Percentiles rank a stretch among this genome's conserved stretches.
Conservation (phyloP, 1,139 yeast genomes). For the Yamadazyma epiphylla region DNA sequence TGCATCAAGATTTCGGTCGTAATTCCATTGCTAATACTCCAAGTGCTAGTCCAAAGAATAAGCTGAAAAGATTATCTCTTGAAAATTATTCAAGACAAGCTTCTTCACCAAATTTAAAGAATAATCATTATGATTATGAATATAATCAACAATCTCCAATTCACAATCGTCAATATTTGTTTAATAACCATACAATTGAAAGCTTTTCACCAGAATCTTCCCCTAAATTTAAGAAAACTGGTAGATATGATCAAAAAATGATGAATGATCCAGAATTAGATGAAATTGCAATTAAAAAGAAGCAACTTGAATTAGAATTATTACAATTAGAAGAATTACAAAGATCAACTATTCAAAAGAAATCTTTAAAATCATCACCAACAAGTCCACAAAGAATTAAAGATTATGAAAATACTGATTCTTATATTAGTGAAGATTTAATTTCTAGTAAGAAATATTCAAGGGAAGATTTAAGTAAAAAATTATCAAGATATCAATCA, state of each 20-base stretch:
- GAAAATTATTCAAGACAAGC: conserved; percentile 14
- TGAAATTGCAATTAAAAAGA: conserved; percentile 31
- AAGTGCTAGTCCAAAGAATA: conserved; percentile 9
- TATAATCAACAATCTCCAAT: conserved; percentile 4
- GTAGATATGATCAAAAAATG: conserved; percentile 1
- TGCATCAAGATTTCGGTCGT: conserved; percentile 16
- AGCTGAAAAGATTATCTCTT: conserved; percentile 1
- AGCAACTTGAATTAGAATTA: conserved; percentile 39
- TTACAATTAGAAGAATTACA: conserved; percentile 37
- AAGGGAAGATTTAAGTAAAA: conserved; percentile 36
- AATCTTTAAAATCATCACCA: conserved; percentile 5
- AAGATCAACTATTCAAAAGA: conserved; percentile 20
- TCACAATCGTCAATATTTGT: conserved; percentile 3
- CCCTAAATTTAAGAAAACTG: conserved; percentile 12
- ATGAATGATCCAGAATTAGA: conserved; percentile 16
- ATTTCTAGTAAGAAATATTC: conserved; percentile 32
- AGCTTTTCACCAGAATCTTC: conserved; percentile 24
- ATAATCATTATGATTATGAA: conserved; percentile 2
- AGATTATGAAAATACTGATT: conserved; percentile 20
- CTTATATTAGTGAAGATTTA: conserved; percentile 36
- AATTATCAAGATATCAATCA: conserved; percentile 23
- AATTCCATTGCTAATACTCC: conserved; percentile 12
- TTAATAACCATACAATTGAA: conserved; percentile 24
- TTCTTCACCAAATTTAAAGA: conserved; percentile 14
- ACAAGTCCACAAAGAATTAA: conserved; percentile 4